phyloP scores from a whole-genome alignment of 345 rosid species.

The Eucalyptus victrix region DNA sequence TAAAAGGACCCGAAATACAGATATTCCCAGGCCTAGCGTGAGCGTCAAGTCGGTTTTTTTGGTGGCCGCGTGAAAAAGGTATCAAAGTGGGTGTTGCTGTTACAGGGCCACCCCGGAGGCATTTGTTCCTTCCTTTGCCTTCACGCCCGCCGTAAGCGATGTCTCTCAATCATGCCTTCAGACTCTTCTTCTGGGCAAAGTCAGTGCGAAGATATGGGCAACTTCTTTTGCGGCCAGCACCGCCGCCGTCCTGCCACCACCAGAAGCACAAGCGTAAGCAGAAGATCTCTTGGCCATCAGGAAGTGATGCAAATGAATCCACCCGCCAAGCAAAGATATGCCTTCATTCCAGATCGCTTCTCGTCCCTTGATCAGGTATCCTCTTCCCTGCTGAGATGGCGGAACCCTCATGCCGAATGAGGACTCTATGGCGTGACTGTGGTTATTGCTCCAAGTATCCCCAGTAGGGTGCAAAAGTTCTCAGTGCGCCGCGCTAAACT shows the following conservation, averaged over 20 bases:
- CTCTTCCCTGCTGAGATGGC: not conserved
- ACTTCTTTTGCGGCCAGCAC: not conserved
- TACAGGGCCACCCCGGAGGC: not conserved
- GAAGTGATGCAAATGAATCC: not conserved
- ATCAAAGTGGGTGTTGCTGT: not conserved
- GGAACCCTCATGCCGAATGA: not conserved
- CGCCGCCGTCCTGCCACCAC: not conserved
- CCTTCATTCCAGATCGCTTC: conserved; percentile 23
- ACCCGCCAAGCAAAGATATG: conserved; percentile 7
- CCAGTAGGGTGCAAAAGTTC: not conserved
- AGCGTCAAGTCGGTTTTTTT: not conserved
- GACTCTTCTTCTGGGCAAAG: not conserved
- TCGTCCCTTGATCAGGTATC: conserved; percentile 24
- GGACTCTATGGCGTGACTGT: not conserved
- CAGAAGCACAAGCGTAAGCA: not conserved
- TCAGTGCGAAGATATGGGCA: not conserved
- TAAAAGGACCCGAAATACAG: not conserved
- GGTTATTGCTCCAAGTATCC: not conserved
- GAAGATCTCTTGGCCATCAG: not conserved
- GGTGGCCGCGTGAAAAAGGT: not conserved
- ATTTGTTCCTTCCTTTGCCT: not conserved
- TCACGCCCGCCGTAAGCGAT: not conserved
- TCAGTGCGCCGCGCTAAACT: not conserved
- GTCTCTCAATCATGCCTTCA: not conserved
- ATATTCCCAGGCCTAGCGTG: not conserved